phyloP scores from a whole-genome alignment of 768 basidiomycete genomes.

The Tephrocybe sp. region DNA sequence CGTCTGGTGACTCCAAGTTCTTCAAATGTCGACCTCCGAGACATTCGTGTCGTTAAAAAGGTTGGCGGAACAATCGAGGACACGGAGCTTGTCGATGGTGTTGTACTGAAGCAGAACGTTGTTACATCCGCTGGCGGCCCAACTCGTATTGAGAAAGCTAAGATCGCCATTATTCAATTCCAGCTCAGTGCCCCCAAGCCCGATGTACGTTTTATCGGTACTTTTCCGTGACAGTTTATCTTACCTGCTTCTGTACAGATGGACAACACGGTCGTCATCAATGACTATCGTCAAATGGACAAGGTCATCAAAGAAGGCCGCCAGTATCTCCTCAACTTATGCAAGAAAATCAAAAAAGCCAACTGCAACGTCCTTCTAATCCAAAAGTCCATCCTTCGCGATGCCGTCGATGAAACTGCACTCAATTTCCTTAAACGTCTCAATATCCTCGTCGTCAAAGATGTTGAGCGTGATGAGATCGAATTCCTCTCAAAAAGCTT shows the following conservation, averaged over 20 bases:
- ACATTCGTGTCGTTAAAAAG: slow-evolving; percentile 96
- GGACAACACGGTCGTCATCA: slow-evolving; percentile 99
- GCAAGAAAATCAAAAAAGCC: slow-evolving; percentile 99
- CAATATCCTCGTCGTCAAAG: slow-evolving; percentile 95
- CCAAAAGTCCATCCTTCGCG: slow-evolving; percentile 98
- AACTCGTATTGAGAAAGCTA: slow-evolving; percentile 95
- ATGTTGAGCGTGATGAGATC: slow-evolving; percentile 98
- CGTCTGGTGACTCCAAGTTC: slow-evolving; percentile 87
- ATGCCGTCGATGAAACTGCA: slow-evolving; percentile 97
- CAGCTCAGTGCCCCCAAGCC: slow-evolving; percentile 97
- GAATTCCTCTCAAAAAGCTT: slow-evolving; percentile 95
- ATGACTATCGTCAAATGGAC: slow-evolving; percentile 99
- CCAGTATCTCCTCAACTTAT: slow-evolving; percentile 94
- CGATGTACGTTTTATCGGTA: slow-evolving; percentile 59
- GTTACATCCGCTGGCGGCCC: slow-evolving; percentile 90
- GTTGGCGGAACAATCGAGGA: slow-evolving; percentile 99
- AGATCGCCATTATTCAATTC: slow-evolving; percentile 98
- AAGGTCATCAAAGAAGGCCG: slow-evolving; percentile 99
- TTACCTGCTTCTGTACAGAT: slow-evolving; percentile 58
- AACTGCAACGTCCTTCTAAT: slow-evolving; percentile 99
- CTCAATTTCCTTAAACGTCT: slow-evolving; percentile 97
- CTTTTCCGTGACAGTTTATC: slow-evolving; percentile 6
- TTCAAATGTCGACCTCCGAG: slow-evolving; percentile 93
- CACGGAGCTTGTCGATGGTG: slow-evolving; percentile 94
- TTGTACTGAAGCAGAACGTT: slow-evolving; percentile 96